Conservation (phyloP, 2,329 filamentous ascomycete genomes). For the Neophaeococcomyces mojaviensis region DNA sequence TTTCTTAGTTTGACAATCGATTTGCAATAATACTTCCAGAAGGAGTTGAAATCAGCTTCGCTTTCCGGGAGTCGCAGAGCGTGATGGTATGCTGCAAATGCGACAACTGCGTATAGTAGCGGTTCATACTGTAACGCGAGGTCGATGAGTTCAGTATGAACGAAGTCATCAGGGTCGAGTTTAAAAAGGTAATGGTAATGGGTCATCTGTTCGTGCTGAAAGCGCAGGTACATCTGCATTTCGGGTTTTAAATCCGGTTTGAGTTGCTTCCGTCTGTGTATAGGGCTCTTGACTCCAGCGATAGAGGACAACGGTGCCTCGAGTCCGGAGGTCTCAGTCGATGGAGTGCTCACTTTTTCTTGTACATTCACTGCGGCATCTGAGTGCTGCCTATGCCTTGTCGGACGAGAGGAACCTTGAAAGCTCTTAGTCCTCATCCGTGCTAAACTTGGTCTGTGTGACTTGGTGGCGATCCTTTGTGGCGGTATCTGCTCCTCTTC, state of each 20-base stretch:
- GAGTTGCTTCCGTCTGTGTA: slow-evolving; percentile 11
- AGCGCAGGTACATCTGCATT: slow-evolving; percentile 68
- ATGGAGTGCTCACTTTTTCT: slow-evolving; percentile 38
- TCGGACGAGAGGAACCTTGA: slow-evolving; percentile 23
- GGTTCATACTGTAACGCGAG: slow-evolving; percentile 71
- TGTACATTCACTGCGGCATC: slow-evolving; percentile 24
- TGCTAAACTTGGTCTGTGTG: slow-evolving; percentile 6
- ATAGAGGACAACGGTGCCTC: slow-evolving; percentile 22
- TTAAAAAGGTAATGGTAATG: slow-evolving; percentile 77
- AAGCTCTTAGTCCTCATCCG: slow-evolving; percentile 16
- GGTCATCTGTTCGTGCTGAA: slow-evolving; percentile 69
- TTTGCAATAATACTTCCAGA: slow-evolving; percentile 83
- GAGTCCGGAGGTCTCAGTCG: slow-evolving; percentile 41
- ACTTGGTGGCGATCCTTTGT: slow-evolving; percentile 1
- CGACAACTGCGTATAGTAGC: slow-evolving; percentile 76
- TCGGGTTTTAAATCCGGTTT: slow-evolving; percentile 53
- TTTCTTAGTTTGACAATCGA: slow-evolving; percentile 70
- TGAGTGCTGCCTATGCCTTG: slow-evolving; percentile 24
- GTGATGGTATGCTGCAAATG: slow-evolving; percentile 81
- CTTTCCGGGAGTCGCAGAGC: slow-evolving; percentile 58
- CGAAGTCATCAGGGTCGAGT: slow-evolving; percentile 63
- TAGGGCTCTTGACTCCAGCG: background rate
- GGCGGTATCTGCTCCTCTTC: background rate
- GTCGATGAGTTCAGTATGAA: slow-evolving; percentile 62
- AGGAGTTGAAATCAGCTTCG: slow-evolving; percentile 64